phyloP scores from a whole-genome alignment of 2,329 filamentous ascomycete genomes.

The Laburnicola sp. region DNA sequence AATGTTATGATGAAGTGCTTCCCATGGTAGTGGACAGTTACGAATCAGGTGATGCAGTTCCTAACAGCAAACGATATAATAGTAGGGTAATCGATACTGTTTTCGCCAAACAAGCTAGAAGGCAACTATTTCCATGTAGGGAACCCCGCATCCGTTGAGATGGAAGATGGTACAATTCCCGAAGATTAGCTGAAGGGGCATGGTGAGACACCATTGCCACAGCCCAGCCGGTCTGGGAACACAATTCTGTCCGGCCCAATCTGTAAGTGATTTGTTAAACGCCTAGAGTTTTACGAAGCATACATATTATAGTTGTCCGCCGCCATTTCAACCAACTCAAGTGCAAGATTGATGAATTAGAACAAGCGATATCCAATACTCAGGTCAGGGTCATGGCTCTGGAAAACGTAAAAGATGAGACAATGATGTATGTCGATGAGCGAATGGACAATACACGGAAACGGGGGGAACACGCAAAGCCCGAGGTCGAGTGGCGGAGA shows the following conservation, averaged over 20 bases:
- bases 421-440: not conserved
- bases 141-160: not conserved
- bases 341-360: conserved; percentile 7
- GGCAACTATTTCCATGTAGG: not conserved
- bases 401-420: conserved; percentile 8
- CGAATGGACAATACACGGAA: not conserved
- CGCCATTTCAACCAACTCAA: conserved; percentile 8
- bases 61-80: no score
- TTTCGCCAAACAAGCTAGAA: not conserved
- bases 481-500: no score
- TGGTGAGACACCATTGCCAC: not conserved
- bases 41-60: no score
- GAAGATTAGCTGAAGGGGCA: not conserved
- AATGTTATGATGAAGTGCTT: not conserved
- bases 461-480: no score
- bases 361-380: conserved; percentile 8
- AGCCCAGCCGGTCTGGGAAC: not conserved
- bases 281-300: conserved; percentile 8
- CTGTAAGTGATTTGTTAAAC: conserved; percentile 7
- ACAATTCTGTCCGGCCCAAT: conserved; percentile 6
- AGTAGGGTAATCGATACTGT: not conserved
- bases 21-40: not conserved
- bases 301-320: conserved; percentile 6
- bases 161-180: not conserved
- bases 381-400: conserved; percentile 2